A percentile compares a stretch with the other conserved stretches of the same genome.
Conservation (phyloP, 2,329 filamentous ascomycete species). For the Dothidotthia symphoricarpi region DNA sequence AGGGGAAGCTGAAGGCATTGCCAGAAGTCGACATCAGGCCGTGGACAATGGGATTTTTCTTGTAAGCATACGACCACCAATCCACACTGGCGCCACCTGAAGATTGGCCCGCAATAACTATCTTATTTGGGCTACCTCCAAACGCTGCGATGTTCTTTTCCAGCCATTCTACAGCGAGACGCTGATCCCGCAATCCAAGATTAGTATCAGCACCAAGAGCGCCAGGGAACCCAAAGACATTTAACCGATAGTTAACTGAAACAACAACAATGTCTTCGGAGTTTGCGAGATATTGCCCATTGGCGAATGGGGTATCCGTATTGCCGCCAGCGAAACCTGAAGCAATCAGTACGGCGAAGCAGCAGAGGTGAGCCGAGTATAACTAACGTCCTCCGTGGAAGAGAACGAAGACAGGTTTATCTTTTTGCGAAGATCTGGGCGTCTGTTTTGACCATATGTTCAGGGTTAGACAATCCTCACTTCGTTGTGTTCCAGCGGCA, state of each 20-base stretch:
- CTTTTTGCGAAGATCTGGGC: conserved; percentile 11
- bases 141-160: conserved; percentile 52
- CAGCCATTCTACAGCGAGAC: conserved; percentile 54
- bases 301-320: conserved; percentile 40
- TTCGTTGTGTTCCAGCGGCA: conserved; percentile 16
- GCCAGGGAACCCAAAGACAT: conserved; percentile 40
- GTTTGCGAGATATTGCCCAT: conserved; percentile 39
- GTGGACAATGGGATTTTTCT: conserved; percentile 48
- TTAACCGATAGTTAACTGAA: conserved; percentile 42
- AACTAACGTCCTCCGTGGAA: conserved; percentile 44
- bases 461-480: conserved; percentile 34
- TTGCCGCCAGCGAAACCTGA: conserved; percentile 39
- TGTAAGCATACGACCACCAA: conserved; percentile 50
- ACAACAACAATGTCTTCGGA: conserved; percentile 44
- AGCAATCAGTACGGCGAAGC: neutral
- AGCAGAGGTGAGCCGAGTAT: neutral
- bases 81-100: conserved; percentile 48
- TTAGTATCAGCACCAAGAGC: conserved; percentile 41
- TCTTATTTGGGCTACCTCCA: conserved; percentile 47
- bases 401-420: conserved; percentile 43
- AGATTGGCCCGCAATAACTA: conserved; percentile 52
- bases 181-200: conserved; percentile 55
- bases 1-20: conserved; percentile 18
- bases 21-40: conserved; percentile 45
- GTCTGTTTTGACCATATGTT: conserved; percentile 35